These are phyloP conservation scores for Biscogniauxia sp. DNA, from an alignment of 2,329 filamentous ascomycete species.

Conservation along the genomic window DNA sequence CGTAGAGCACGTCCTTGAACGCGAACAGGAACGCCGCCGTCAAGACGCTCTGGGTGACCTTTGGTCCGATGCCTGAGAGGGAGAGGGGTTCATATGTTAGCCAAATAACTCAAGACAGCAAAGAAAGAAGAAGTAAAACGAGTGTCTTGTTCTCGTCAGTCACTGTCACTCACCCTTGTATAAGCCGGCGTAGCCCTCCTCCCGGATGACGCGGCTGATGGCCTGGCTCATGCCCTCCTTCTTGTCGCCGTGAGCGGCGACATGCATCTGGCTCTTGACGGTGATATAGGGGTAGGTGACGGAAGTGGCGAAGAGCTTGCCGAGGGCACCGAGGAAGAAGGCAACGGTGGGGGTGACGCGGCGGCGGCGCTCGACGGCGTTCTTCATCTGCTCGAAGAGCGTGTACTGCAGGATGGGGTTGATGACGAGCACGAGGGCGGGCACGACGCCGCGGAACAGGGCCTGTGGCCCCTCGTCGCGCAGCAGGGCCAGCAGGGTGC, in stretches of 20 bases:
- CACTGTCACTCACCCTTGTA: conserved; percentile 78
- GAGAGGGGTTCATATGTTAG: too few species aligned
- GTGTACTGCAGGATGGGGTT: conserved; percentile 99
- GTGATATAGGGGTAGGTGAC: conserved; percentile 99
- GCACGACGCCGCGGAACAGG: conserved; percentile 88
- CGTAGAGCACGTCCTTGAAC: conserved; percentile 96
- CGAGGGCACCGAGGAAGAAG: conserved; percentile 87
- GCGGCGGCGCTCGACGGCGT: conserved; percentile 66
- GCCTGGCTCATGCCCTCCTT: conserved; percentile 78
- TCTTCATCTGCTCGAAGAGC: conserved; percentile 98
- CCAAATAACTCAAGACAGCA: too few species aligned
- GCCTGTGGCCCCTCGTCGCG: conserved; percentile 79
- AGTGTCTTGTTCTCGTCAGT: too few species aligned
- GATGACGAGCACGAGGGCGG: conserved; percentile 89
- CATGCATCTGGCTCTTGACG: conserved; percentile 96
- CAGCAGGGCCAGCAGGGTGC: conserved; percentile 77
- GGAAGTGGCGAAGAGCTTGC: conserved; percentile 89
- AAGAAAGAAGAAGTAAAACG: too few species aligned
- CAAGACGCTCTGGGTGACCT: conserved; percentile 94
- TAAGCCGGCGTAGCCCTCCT: conserved; percentile 88
- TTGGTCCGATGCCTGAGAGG: conserved; percentile 86
- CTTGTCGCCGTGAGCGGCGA: conserved; percentile 72
- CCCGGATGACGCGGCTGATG: conserved; percentile 74
- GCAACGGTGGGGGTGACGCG: conserved; percentile 80
- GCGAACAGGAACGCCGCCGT: conserved; percentile 96